Percentiles rank a stretch among this genome's conserved stretches.
Conservation (phyloP, 2,329 filamentous ascomycete species). For the Cladosporium sp. region DNA sequence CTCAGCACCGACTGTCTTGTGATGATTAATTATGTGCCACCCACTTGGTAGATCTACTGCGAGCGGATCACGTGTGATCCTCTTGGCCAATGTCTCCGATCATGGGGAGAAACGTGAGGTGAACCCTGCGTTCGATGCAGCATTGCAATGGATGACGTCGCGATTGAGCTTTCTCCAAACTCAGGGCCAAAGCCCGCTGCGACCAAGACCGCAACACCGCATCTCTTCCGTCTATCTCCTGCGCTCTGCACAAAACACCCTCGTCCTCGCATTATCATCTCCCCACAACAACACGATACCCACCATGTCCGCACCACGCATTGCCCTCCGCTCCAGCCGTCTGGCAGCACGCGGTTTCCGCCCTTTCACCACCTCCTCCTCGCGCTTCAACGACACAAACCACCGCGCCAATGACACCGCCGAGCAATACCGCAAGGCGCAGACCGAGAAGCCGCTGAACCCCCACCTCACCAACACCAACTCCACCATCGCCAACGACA, state of each 20-base stretch:
- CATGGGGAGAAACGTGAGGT: too few species aligned
- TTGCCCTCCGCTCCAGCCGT: conserved; percentile 41
- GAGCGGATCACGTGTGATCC: too few species aligned
- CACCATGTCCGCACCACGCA: conserved; percentile 42
- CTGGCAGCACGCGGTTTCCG: conserved; percentile 32
- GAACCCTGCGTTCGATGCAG: too few species aligned
- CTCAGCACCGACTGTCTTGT: too few species aligned
- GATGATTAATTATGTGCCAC: too few species aligned
- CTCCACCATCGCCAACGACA: conserved; percentile 57
- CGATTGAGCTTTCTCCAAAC: background rate
- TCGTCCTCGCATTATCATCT: background rate
- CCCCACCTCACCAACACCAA: conserved; percentile 59
- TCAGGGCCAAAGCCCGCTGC: conserved; percentile 2
- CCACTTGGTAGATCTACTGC: too few species aligned
- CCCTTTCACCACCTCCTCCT: conserved; percentile 34
- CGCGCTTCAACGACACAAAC: conserved; percentile 38
- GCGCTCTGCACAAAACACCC: too few species aligned
- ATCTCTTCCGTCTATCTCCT: background rate
- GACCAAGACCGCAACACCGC: background rate
- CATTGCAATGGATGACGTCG: background rate
- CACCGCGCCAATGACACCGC: conserved; percentile 48
- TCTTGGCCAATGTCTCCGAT: too few species aligned
- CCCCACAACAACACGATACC: conserved; percentile 6
- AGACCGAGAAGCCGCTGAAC: conserved; percentile 53
- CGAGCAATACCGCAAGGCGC: conserved; percentile 49